Evolutionary conservation across 176 grass and related monocot genomes (phyloP), one percentile per base, ranked within the genome.

Genomic region (Puccinellia tenuiflora): DNA sequence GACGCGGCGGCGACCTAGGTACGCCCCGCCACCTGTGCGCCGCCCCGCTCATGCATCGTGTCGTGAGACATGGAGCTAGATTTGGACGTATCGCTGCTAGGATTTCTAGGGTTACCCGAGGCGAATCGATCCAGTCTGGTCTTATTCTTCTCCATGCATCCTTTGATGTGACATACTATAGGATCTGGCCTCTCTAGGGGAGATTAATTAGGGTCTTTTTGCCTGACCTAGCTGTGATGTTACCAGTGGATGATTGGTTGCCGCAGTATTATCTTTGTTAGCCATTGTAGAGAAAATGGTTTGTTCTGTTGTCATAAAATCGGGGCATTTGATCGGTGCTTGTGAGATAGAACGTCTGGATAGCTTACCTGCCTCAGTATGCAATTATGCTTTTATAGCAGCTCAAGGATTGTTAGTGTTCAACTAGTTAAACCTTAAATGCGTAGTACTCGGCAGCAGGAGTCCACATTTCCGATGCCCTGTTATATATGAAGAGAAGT

Each of bases 1-100:
- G 88, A 11, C 89, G 89, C 53, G 87, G 92, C 51, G 92, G 92
- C 24, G 87, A 94, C 87, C 87, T 92, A 3, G 89, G 92, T 94
- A 38, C 7, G 17, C 30, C 71, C 29, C 16, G 0, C 3, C 31
- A 45, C 21, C 11, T n/a, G n/a, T n/a, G n/a, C n/a, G n/a, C n/a
- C 63, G 31, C 29, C 16, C 5, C 38, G 20, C 9, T 16, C 9
- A n/a, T n/a, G n/a, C n/a, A n/a, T n/a, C n/a, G n/a, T n/a, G 1
- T 22, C n/a, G 48, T 51, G 3, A 28, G 10, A 28, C 45, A 10
- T n/a, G 43, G 6, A 1, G 17, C 31, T 15, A 37, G 50, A 76
- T 56, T 56, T 25, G 51, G 3, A 1, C 31, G 15, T 24, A 13
- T 7, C 28, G 21, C 21, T 30, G 21, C n/a, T 14, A 35, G 60